Evolutionary conservation across 108 stramenopile species (phyloP), one percentile per base, ranked within the genome.

Genomic region (Cyclotella atomus): DNA sequence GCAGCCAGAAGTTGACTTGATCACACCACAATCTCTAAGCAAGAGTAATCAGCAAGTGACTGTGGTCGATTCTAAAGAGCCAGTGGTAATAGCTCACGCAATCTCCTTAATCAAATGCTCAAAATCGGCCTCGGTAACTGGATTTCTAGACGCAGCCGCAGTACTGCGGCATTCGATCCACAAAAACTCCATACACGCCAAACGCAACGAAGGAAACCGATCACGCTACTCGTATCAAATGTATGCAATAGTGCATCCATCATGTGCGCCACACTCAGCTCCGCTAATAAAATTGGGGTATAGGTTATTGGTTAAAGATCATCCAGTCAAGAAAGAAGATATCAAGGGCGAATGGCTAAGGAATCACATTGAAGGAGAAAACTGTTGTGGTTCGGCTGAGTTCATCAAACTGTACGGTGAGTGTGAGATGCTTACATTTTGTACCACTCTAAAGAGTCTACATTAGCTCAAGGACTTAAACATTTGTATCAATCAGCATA

Each of bases 41-140:
- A 29, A 32, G 29, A 57, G 2, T 14, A 10, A 28, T 12, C 29
- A 2, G 1, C 5, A 12, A 57, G 4, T 30, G 10, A 29, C 56
- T 15, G 14, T 21, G 32, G 10, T 14, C 2, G 29, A 2, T 30
- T 12, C 28, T 12, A 15, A 1, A 12, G 15, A 29, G 32, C 60
- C 60, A 3, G 20, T 41, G 1, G 35, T 38, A 47, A 79, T 89
- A 24, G 88, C 88, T 12, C 87, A 92, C 52, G 91, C 85, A 49
- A 81, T 89, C 47, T 89, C 88, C 0, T 59, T 92, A 32, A 88
- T 92, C 76, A 85, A 88, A 78, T 91, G 90, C 71, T 33, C 73
- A 63, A 81, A 85, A 47, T 64, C 73, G 19, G 60, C 67, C 2
- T 35, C 68, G 24, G 73, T 80, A 28, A 84, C 80, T 6, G 87